A percentile compares a stretch with the other conserved stretches of the same genome.
Evolutionary conservation across 257 asterid species (phyloP).

Genomic region (Linderniella brevidens): DNA sequence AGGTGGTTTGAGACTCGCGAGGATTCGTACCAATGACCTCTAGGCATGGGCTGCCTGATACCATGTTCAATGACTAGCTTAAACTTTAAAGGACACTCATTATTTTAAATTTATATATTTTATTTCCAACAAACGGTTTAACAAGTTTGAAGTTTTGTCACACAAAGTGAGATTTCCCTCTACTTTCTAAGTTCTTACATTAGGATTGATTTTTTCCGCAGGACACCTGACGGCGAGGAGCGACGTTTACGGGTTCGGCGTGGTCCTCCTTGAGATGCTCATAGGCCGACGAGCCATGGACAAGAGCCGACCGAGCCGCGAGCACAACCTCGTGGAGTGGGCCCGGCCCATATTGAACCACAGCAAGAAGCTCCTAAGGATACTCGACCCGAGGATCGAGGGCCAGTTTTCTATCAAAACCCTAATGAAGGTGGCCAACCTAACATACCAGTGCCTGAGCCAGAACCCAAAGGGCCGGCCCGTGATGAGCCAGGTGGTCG

Average conservation of each 20-base stretch:
- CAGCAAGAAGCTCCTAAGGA: conserved; percentile 50
- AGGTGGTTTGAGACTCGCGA: too few species aligned
- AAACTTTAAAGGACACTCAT: too few species aligned
- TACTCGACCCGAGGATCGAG: conserved; percentile 79
- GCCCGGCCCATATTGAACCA: conserved; percentile 78
- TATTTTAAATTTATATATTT: too few species aligned
- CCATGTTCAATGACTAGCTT: too few species aligned
- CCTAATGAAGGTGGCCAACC: conserved; percentile 63
- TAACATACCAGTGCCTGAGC: conserved; percentile 82
- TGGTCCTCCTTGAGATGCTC: conserved; percentile 81
- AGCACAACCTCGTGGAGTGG: conserved; percentile 89
- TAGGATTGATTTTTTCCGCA: conserved; percentile 9
- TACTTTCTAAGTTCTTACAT: neutral
- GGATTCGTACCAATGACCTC: too few species aligned
- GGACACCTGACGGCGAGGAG: conserved; percentile 84
- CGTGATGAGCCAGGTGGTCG: conserved; percentile 68
- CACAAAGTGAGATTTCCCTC: too few species aligned
- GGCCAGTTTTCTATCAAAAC: conserved; percentile 62
- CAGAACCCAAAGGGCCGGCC: conserved; percentile 93
- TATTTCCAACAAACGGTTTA: too few species aligned
- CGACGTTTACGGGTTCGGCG: conserved; percentile 90
- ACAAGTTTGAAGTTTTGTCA: too few species aligned
- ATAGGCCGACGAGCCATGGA: conserved; percentile 87
- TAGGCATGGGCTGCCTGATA: too few species aligned
- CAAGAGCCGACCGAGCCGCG: conserved; percentile 78